Evolutionary conservation across 345 rosid genomes (phyloP), one percentile per base, ranked within the genome.

Genomic region (Diplotaxis tenuifolia): DNA sequence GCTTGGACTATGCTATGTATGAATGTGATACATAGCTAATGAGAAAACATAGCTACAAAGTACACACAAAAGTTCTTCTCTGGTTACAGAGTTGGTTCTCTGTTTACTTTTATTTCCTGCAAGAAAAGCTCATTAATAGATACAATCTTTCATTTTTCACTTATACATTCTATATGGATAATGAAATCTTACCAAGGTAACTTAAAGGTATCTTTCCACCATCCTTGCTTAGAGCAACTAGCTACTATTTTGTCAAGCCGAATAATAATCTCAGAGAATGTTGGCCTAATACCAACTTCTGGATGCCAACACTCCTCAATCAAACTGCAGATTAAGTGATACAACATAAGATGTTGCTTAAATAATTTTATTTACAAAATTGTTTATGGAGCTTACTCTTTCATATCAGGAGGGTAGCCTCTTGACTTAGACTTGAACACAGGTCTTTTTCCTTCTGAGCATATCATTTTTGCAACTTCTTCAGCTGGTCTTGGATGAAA

Each of bases 151-250:
- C 23, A 34, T 60, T 16, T 42, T 3, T 5, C 47, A 22, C 66
- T 16, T 29, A n/a, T 11, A 16, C 54, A 54, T 10, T 68, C 15
- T 25, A 67, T 34, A 21, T 49, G 64, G 62, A 62, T 23, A 29
- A 27, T 15, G 21, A 65, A 4, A 36, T 32, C 98, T n/a, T n/a
- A n/a, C n/a, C n/a, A n/a, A n/a, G n/a, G n/a, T n/a, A n/a, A n/a
- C n/a, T n/a, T n/a, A n/a, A 91, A 22, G 92, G 96, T 76, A 93
- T 89, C 97, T 79, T 88, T 93, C 98, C 94, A 93, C 98, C 90
- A 82, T 67, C 91, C 92, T 1, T 86, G 97, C 80, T 83, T 91
- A 62, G 97, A 85, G 81, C 97, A 82, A 25, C 78, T 84, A 28
- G 79, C 68, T 68, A 83, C 85, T 58, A 93, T 84, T 75, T 53